Evolutionary conservation across 2,329 filamentous ascomycete species (phyloP).

Genomic region (Graphilbum fragrans): DNA sequence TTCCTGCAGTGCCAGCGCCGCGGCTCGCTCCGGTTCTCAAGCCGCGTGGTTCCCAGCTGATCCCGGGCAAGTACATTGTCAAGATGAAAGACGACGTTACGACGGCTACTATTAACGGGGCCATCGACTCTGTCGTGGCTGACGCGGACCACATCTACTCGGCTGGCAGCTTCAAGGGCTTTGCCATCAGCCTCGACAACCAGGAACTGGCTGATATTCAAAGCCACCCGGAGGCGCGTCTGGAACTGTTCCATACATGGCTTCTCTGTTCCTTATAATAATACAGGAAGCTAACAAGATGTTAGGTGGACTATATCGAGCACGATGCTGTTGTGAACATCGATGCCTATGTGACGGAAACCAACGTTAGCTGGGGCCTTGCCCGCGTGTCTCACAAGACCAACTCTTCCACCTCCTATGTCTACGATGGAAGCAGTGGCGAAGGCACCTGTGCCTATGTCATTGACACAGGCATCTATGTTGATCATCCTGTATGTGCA

Average conservation of each 20-base stretch:
- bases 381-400: constrained; percentile 14
- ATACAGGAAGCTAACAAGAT: constrained; percentile 3
- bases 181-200: constrained; percentile 14
- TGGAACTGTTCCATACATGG: neutral
- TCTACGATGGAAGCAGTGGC: constrained; percentile 17
- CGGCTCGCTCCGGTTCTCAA: constrained; percentile 22
- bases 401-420: constrained; percentile 13
- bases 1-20: constrained; percentile 12
- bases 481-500: constrained; percentile 18
- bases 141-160: constrained; percentile 16
- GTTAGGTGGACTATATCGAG: constrained; percentile 19
- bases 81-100: constrained; percentile 26
- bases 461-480: constrained; percentile 36
- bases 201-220: constrained; percentile 12
- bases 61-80: constrained; percentile 31
- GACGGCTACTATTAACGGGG: constrained; percentile 14
- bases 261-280: too few relatives aligned
- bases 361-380: constrained; percentile 16
- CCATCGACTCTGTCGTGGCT: constrained; percentile 10
- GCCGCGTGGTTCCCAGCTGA: constrained; percentile 20
- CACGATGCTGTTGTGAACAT: constrained; percentile 17
- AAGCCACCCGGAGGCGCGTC: constrained; percentile 12
- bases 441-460: constrained; percentile 22
- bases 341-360: constrained; percentile 16
- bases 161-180: constrained; percentile 16